Evolutionary conservation across 768 basidiomycete genomes (phyloP).

Genomic region (Flagelloscypha sp.): DNA sequence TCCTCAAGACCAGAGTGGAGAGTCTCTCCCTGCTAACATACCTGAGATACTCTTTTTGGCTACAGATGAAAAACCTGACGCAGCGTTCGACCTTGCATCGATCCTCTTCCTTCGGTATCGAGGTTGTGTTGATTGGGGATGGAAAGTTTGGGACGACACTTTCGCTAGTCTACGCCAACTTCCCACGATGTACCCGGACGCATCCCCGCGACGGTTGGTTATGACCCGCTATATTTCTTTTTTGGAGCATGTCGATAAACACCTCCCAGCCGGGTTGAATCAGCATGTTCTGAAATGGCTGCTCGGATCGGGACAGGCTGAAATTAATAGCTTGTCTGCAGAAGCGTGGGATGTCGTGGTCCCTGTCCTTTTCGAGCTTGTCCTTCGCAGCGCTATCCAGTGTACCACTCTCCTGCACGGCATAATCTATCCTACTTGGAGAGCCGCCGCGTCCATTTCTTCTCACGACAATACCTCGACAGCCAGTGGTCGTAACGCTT

Average conservation of each 20-base stretch:
- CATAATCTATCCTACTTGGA: constrained; percentile 76
- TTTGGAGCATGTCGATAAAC: constrained; percentile 65
- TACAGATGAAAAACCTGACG: constrained; percentile 48
- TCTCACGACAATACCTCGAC: too few relatives aligned
- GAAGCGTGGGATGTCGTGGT: constrained; percentile 65
- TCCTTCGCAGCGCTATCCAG: constrained; percentile 57
- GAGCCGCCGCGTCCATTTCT: constrained; percentile 36
- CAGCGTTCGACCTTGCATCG: constrained; percentile 64
- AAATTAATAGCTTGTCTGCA: constrained; percentile 47
- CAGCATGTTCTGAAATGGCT: constrained; percentile 67
- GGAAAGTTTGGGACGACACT: constrained; percentile 80
- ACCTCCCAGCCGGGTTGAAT: constrained; percentile 68
- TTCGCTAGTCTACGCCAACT: constrained; percentile 67
- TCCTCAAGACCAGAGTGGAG: too few relatives aligned
- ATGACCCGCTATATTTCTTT: constrained; percentile 65
- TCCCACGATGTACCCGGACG: constrained; percentile 44
- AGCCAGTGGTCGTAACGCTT: too few relatives aligned
- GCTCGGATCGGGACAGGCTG: constrained; percentile 54
- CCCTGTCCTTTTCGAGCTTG: constrained; percentile 54
- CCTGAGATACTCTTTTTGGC: constrained; percentile 66
- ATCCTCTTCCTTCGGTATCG: constrained; percentile 80
- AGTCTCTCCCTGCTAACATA: constrained; percentile 36
- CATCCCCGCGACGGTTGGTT: constrained; percentile 36
- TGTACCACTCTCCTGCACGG: constrained; percentile 68
- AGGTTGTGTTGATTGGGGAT: constrained; percentile 64